Percentiles rank a stretch among this genome's conserved stretches.
Conservation (phyloP, 495 filamentous ascomycete species). For the Penicillium bovifimosum region DNA sequence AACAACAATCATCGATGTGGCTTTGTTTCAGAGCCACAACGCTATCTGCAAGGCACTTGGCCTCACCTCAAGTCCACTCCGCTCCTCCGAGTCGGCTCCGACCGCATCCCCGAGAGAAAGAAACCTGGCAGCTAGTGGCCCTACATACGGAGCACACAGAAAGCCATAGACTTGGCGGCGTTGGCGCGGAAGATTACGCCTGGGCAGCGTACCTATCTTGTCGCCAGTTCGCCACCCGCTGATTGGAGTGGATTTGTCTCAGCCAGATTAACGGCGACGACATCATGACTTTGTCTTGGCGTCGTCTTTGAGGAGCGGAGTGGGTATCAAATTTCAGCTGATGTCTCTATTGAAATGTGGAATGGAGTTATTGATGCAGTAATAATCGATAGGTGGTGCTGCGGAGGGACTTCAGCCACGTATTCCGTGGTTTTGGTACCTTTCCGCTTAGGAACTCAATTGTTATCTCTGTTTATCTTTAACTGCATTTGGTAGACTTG, state of each 20-base stretch:
- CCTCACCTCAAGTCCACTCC: too few relatives aligned
- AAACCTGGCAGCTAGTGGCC: not conserved
- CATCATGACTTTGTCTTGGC: not conserved
- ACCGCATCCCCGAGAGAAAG: not conserved
- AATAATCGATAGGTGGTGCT: too few relatives aligned
- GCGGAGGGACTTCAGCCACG: too few relatives aligned
- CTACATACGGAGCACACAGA: too few relatives aligned
- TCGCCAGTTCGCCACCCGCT: too few relatives aligned
- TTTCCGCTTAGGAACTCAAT: too few relatives aligned
- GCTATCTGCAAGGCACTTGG: constrained; percentile 8
- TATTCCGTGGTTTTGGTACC: too few relatives aligned
- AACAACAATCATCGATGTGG: not conserved
- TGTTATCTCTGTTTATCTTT: too few relatives aligned
- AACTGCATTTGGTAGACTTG: too few relatives aligned
- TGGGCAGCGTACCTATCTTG: too few relatives aligned
- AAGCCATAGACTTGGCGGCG: too few relatives aligned
- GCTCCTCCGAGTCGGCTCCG: not conserved
- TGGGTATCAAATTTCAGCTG: too few relatives aligned
- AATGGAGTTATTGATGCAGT: not conserved
- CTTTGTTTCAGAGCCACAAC: constrained; percentile 3
- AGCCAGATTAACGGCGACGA: not conserved
- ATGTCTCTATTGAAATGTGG: not conserved
- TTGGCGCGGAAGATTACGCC: not conserved
- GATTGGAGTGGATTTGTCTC: constrained; percentile 4
- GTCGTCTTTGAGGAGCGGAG: not conserved